These are phyloP conservation scores for Paraleonurus japonicus DNA, from an alignment of 257 asterid species.

Conservation along the genomic window DNA sequence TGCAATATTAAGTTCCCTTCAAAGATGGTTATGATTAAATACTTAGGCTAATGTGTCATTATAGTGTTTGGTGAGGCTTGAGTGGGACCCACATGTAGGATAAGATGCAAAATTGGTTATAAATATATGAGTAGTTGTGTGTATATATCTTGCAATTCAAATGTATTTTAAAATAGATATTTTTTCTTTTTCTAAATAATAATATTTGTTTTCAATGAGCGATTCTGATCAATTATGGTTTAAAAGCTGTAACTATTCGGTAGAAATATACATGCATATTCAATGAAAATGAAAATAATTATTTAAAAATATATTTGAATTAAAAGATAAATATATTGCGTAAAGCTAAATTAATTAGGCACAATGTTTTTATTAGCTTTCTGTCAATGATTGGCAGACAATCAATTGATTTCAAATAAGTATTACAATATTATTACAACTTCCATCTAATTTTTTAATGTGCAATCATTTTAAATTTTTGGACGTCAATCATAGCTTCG, in stretches of 20 bases:
- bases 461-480: background rate
- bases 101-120: background rate
- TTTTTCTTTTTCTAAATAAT: no score
- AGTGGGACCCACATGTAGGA: constrained; percentile 1
- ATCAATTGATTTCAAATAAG: constrained; percentile 6
- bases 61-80: background rate
- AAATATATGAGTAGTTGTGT: no score
- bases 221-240: no score
- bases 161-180: no score
- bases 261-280: no score
- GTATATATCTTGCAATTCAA: no score
- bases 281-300: no score
- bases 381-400: constrained; percentile 10
- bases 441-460: background rate
- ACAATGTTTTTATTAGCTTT: background rate
- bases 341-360: no score
- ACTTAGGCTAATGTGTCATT: background rate
- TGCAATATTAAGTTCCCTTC: background rate
- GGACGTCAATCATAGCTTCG: background rate
- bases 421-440: background rate
- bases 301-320: no score
- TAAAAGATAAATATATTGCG: no score
- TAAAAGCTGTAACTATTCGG: no score
- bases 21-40: background rate
- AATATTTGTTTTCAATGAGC: no score